phyloP scores from a whole-genome alignment of 192 early-diverging fungal species.

The Rhizophagus sp. region DNA sequence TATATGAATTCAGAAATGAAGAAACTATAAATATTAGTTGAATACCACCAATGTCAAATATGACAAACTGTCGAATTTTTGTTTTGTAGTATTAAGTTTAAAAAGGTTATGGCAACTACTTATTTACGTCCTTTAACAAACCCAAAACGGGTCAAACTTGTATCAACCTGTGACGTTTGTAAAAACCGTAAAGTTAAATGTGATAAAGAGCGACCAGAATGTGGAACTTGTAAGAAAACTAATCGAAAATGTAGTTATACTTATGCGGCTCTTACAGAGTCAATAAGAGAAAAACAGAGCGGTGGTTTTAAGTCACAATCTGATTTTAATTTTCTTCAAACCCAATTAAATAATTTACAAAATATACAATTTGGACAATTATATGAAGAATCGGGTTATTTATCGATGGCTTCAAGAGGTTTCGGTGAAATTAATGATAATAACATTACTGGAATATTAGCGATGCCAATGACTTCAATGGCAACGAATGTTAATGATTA shows the following conservation, averaged over 20 bases:
- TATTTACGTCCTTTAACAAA: not conserved
- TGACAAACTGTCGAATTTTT: not conserved
- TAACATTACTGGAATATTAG: conserved; percentile 2
- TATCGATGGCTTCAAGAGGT: not conserved
- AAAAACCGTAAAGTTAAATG: conserved; percentile 26
- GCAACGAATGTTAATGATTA: not conserved
- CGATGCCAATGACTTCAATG: not conserved
- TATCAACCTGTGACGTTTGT: conserved; percentile 26
- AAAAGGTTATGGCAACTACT: conserved; percentile 11
- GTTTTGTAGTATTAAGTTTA: not conserved
- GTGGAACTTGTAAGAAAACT: conserved; percentile 22
- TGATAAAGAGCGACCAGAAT: conserved; percentile 23
- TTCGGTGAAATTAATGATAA: not conserved
- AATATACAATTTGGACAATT: not conserved
- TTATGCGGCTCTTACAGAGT: not conserved
- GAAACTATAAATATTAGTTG: too few relatives aligned
- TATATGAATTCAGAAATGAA: too few relatives aligned
- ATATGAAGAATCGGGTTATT: not conserved
- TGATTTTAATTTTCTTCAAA: not conserved
- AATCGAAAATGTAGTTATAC: conserved; percentile 3
- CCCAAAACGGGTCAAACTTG: conserved; percentile 11
- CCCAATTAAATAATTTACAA: conserved; percentile 1
- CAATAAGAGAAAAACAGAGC: not conserved
- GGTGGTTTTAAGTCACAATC: conserved; percentile 3
- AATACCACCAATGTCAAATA: too few relatives aligned